phyloP scores from a whole-genome alignment of 202 grass and related monocot genomes.

The Schoenoplectus tabernaemontani region DNA sequence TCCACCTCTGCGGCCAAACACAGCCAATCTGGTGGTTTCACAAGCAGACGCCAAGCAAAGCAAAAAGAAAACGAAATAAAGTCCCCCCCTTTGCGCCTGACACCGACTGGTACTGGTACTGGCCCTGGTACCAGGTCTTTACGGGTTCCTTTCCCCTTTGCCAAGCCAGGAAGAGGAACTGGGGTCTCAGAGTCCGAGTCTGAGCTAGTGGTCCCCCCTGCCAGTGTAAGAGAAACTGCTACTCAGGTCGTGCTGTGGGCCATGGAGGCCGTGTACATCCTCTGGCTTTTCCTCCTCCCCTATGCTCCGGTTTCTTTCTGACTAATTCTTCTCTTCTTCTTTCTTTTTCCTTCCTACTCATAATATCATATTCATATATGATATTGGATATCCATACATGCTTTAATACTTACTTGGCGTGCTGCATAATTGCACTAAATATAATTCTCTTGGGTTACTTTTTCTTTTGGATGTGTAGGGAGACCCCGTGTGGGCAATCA shows the following conservation, averaged over 20 bases:
- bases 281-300: conserved; percentile 98
- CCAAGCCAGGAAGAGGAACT: neutral
- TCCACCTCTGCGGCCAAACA: neutral
- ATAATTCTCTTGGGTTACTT: no score
- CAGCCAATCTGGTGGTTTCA: neutral
- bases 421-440: no score
- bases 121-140: no score
- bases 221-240: neutral
- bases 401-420: no score
- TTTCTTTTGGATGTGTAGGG: no score
- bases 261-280: conserved; percentile 66
- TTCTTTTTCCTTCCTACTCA: no score
- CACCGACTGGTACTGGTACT: neutral
- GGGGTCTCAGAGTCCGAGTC: neutral
- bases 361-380: no score
- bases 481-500: no score
- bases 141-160: neutral
- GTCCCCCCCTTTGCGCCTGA: neutral
- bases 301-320: conserved; percentile 51
- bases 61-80: no score
- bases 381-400: no score
- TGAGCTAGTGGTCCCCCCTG: neutral
- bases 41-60: neutral
- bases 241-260: conserved; percentile 46
- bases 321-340: neutral